These are phyloP conservation scores for Fusarium duplospermum DNA, from an alignment of 2,329 filamentous ascomycete genomes.

Conservation along the genomic window DNA sequence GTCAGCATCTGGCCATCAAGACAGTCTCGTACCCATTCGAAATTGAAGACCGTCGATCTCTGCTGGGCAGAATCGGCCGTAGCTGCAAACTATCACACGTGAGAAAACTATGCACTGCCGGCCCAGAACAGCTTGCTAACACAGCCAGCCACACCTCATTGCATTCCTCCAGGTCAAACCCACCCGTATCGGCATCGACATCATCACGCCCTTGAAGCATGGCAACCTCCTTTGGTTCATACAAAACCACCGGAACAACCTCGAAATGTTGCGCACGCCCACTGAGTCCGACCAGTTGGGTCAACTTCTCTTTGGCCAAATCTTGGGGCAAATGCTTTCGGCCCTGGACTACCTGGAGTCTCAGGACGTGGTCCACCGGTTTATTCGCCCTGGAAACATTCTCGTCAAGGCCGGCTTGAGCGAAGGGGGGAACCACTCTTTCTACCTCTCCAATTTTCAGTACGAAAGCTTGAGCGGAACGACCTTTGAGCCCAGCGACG, in stretches of 20 bases:
- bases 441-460: background rate
- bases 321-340: background rate
- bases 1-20: background rate
- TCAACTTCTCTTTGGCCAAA: background rate
- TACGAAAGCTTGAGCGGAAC: background rate
- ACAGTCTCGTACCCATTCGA: background rate
- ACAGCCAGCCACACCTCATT: background rate
- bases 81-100: background rate
- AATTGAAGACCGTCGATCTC: background rate
- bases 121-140: background rate
- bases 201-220: background rate
- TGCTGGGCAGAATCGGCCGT: background rate
- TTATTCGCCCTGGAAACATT: background rate
- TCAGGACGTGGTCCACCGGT: background rate
- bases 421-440: background rate
- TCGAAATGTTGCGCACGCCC: background rate
- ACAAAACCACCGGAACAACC: background rate
- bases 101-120: background rate
- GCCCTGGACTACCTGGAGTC: background rate
- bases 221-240: background rate
- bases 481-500: background rate
- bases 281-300: background rate
- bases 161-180: background rate
- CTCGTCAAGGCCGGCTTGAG: background rate
- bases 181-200: background rate